These are phyloP conservation scores for Biscogniauxia sp. DNA, from an alignment of 2,329 filamentous ascomycete species.

Conservation along the genomic window DNA sequence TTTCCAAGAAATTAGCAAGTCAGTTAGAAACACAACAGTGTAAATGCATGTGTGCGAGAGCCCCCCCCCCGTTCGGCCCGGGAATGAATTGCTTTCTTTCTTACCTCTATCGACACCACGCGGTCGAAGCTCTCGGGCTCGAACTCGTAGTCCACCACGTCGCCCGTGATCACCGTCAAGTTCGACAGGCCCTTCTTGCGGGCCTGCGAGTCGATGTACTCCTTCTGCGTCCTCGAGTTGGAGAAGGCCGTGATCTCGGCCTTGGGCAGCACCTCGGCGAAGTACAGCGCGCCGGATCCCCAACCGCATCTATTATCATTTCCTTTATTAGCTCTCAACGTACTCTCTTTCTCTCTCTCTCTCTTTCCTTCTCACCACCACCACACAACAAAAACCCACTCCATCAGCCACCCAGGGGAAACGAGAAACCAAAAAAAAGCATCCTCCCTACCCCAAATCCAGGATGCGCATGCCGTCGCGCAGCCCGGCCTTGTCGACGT, in stretches of 20 bases:
- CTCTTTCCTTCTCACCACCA: too few species aligned
- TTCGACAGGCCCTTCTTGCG: conserved; percentile 56
- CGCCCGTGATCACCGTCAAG: conserved; percentile 62
- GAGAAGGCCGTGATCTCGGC: conserved; percentile 65
- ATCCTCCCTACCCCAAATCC: conserved; percentile 53
- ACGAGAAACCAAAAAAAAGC: too few species aligned
- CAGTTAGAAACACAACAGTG: too few species aligned
- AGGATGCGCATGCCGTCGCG: conserved; percentile 59
- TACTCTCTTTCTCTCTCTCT: not conserved
- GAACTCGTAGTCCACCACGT: conserved; percentile 67
- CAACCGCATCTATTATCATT: conserved; percentile 57
- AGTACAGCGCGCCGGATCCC: conserved; percentile 64
- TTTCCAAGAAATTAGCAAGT: not conserved
- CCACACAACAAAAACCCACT: not conserved
- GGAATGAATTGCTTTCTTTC: not conserved
- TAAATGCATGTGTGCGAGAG: too few species aligned
- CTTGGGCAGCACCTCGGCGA: conserved; percentile 63
- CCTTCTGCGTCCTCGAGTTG: conserved; percentile 67
- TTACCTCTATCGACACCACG: conserved; percentile 61
- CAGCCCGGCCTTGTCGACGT: conserved; percentile 59
- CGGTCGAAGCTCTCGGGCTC: conserved; percentile 57
- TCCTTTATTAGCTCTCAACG: not conserved
- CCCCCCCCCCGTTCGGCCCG: too few species aligned
- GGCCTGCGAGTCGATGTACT: conserved; percentile 62
- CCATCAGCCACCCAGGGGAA: not conserved